These are phyloP conservation scores for Debaryomyces prosopidis DNA, from an alignment of 805 yeast species.

Conservation along the genomic window DNA sequence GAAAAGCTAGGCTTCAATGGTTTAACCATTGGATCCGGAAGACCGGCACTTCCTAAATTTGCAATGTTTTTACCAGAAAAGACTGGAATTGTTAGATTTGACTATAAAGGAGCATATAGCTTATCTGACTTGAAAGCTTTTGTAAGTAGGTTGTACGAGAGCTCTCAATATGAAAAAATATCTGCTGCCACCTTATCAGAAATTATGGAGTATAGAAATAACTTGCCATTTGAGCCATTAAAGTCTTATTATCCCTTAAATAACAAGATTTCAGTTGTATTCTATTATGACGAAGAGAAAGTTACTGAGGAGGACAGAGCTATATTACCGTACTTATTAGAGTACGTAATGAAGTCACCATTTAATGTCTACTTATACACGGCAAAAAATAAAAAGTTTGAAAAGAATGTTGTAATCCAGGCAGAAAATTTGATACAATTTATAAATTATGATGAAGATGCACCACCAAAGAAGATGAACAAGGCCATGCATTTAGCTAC, in stretches of 20 bases:
- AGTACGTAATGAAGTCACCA: conserved; percentile 59
- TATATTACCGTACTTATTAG: conserved; percentile 59
- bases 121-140: conserved; percentile 38
- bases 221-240: conserved; percentile 31
- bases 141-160: conserved; percentile 48
- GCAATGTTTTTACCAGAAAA: conserved; percentile 54
- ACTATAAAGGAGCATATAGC: conserved; percentile 39
- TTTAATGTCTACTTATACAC: conserved; percentile 54
- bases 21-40: conserved; percentile 17
- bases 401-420: conserved; percentile 42
- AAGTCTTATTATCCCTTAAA: conserved; percentile 38
- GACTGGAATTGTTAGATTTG: conserved; percentile 48
- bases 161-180: conserved; percentile 40
- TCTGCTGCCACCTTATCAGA: conserved; percentile 30
- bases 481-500: conserved; percentile 50
- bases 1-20: conserved; percentile 45
- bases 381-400: conserved; percentile 45
- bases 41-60: conserved; percentile 37
- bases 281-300: conserved; percentile 50
- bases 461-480: conserved; percentile 36
- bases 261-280: conserved; percentile 51
- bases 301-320: conserved; percentile 62
- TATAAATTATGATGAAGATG: conserved; percentile 43
- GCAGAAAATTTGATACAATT: conserved; percentile 40
- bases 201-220: conserved; percentile 26